These are phyloP conservation scores for Erysimum cheiri DNA, from an alignment of 441 rosid genomes.

Conservation along the genomic window DNA sequence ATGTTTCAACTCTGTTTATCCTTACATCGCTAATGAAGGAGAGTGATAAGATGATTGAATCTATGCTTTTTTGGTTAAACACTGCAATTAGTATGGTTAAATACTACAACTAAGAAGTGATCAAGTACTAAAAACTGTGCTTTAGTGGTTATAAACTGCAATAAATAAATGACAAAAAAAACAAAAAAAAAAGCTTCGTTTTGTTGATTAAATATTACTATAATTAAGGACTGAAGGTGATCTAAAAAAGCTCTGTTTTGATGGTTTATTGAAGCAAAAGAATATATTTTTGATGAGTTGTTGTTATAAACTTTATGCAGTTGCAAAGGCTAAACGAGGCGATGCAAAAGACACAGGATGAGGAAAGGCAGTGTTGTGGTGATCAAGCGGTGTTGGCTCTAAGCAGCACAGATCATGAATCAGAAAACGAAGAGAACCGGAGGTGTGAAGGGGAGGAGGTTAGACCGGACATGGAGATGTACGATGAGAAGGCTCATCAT, in stretches of 20 bases:
- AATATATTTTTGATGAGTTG: conserved; percentile 21
- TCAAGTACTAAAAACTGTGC: neutral
- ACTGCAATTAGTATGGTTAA: neutral
- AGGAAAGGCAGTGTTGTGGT: conserved; percentile 46
- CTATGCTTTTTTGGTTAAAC: neutral
- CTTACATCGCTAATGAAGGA: neutral
- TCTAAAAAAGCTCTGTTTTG: conserved; percentile 11
- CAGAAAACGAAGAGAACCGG: conserved; percentile 51
- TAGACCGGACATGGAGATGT: conserved; percentile 47
- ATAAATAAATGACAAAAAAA: neutral
- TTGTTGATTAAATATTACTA: neutral
- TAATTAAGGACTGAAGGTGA: neutral
- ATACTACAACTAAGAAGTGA: neutral
- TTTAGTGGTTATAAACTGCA: neutral
- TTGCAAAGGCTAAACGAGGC: conserved; percentile 60
- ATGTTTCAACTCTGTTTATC: conserved; percentile 28
- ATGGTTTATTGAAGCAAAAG: neutral
- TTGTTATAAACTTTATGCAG: conserved; percentile 45
- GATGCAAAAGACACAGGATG: conserved; percentile 48
- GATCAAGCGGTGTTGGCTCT: conserved; percentile 38
- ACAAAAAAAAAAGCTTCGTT: neutral
- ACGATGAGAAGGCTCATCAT: conserved; percentile 43
- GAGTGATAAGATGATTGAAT: neutral
- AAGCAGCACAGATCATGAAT: conserved; percentile 55
- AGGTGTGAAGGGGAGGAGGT: conserved; percentile 35